Evolutionary conservation across 1,284 basidiomycete genomes (phyloP), one percentile per base, ranked within the genome.

Genomic region (Cutaneotrichosporon dermatis): DNA sequence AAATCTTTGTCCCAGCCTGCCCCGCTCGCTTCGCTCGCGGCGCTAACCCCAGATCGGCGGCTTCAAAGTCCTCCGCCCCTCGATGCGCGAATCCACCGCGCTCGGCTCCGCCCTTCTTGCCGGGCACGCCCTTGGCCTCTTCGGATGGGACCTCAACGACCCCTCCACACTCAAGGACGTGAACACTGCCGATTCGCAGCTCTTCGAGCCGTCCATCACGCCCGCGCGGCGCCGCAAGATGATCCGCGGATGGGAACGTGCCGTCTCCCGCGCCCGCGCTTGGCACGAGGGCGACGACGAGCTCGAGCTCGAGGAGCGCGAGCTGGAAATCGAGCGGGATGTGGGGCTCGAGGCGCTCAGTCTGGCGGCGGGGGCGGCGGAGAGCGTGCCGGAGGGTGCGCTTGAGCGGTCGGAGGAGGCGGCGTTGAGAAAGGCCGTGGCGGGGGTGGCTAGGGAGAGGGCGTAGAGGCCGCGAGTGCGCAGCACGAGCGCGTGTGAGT

Each of bases 41-140:
- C 2, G 44, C 56, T 64, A 16, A 65, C 56, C 11, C 6, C 43
- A 65, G 71, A 82, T 97, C 51, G 89, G 93, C 34, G 95, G 94
- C 10, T 94, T 97, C 79, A 85, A 85, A 25, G 91, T 99, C 59
- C 82, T 94, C 63, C 83, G 95, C 56, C 94, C 95, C 12, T 88
- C 92, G 71, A 99, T 99, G 95, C 83, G 94, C 75, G 95, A 99
- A 76, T 93, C 91, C 8, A 99, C 95, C 6, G 95, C 96, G 5
- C 82, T 99, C 43, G 95, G 95, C n/a, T 92, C 92, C 8, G 96
- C 96, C 15, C 80, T 99, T 44, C 84, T 97, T n/a, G 95, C 96
- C 12, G 96, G 90, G 12, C 85, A 89, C 44, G 93, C 95, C 1
- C 83, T 98, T 39, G 82, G 84, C 5, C 81, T 98, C 35, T 95